phyloP scores from a whole-genome alignment of 805 yeast species.

The Ogataea corticis region DNA sequence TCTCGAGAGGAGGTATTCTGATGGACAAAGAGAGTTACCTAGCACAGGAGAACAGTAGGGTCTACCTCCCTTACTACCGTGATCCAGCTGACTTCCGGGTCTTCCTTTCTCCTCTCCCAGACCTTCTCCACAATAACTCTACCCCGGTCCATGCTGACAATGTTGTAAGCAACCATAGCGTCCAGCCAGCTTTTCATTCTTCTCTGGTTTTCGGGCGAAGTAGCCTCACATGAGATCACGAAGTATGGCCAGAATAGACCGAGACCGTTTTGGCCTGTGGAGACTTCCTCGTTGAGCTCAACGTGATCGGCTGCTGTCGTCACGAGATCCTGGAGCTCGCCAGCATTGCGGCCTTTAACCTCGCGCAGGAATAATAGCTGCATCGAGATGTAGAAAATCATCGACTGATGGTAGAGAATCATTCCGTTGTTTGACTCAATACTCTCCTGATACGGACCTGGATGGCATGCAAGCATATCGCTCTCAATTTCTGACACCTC shows the following conservation, averaged over 20 bases:
- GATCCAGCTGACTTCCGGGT: constrained; percentile 3
- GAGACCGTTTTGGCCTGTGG: neutral
- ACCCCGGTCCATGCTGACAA: constrained; percentile 4
- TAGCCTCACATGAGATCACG: constrained; percentile 4
- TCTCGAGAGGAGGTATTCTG: too few relatives aligned
- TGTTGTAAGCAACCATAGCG: neutral
- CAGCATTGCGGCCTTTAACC: neutral
- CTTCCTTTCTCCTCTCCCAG: constrained; percentile 2
- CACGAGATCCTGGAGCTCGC: neutral
- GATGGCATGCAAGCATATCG: neutral
- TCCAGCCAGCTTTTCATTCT: constrained; percentile 1
- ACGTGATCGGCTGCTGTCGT: constrained; percentile 2
- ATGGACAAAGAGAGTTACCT: too few relatives aligned
- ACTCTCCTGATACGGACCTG: neutral
- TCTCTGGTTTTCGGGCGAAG: neutral
- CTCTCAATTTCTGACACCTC: neutral
- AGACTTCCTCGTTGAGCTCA: constrained; percentile 1
- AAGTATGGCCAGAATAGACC: constrained; percentile 3
- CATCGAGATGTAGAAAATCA: neutral
- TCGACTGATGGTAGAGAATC: constrained; percentile 4
- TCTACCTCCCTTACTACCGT: neutral
- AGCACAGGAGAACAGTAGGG: constrained; percentile 1
- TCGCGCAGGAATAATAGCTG: neutral
- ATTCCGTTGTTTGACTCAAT: constrained; percentile 2
- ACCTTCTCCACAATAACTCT: constrained; percentile 1